phyloP scores from a whole-genome alignment of 2,329 filamentous ascomycete genomes.

The Cladosporium oxysporum region DNA sequence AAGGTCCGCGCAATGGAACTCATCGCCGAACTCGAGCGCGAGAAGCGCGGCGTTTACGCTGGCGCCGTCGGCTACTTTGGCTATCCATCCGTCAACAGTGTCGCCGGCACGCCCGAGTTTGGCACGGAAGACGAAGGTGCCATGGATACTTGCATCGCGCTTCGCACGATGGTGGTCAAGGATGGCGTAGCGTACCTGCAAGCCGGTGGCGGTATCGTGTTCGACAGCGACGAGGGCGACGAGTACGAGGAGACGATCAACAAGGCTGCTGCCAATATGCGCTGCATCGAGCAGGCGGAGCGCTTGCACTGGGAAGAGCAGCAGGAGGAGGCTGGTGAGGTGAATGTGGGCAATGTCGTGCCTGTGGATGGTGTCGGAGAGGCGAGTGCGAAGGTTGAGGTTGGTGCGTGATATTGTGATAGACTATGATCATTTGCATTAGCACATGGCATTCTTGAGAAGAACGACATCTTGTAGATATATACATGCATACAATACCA shows the following conservation, averaged over 20 bases:
- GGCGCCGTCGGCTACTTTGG: slow-evolving; percentile 97
- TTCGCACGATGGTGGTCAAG: slow-evolving; percentile 93
- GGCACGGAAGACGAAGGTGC: slow-evolving; percentile 66
- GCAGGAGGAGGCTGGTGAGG: slow-evolving; percentile 25
- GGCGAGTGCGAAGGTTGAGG: slow-evolving; percentile 15
- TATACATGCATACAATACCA: not conserved
- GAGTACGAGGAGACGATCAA: slow-evolving; percentile 98
- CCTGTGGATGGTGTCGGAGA: not conserved
- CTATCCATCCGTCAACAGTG: slow-evolving; percentile 68
- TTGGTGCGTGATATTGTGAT: slow-evolving; percentile 2
- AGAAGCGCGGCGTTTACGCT: slow-evolving; percentile 94
- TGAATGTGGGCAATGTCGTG: not conserved
- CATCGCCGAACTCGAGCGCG: slow-evolving; percentile 88
- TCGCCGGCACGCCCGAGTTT: slow-evolving; percentile 53
- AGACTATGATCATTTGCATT: not conserved
- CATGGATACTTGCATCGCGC: slow-evolving; percentile 83
- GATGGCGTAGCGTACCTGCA: slow-evolving; percentile 90
- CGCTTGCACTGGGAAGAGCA: slow-evolving; percentile 60
- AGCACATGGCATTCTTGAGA: not conserved
- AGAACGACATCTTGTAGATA: not conserved
- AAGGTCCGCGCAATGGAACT: slow-evolving; percentile 97
- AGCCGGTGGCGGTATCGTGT: slow-evolving; percentile 85
- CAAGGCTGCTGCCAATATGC: slow-evolving; percentile 88
- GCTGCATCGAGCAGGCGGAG: slow-evolving; percentile 83
- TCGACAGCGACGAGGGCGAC: slow-evolving; percentile 85